Evolutionary conservation across 2,329 filamentous ascomycete genomes (phyloP), one percentile per base, ranked within the genome.

Genomic region (Colletotrichum agaves): DNA sequence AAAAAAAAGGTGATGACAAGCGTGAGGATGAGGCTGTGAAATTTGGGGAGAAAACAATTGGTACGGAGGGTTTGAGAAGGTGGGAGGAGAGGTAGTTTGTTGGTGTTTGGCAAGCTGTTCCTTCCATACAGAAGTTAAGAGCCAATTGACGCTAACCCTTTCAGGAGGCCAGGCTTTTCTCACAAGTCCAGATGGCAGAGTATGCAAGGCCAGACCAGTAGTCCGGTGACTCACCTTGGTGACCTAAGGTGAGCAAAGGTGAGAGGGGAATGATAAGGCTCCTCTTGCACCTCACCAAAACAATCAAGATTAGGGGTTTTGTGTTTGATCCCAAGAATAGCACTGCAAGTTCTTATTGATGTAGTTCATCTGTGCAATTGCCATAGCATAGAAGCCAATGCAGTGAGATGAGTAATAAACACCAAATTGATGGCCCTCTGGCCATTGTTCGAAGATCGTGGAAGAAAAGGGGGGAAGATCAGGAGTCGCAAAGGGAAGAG

Each of bases 181-280:
- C 10, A 31, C 12, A 53, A n/a, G 35, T 37, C 35, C 12, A 35
- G 27, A 21, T 23, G 13, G 35, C n/a, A 31, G 23, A 50, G 19
- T 23, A 37, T 35, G 15, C 43, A 27, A 46, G 23, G 41, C 31
- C 17, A 61, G 37, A 33, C 53, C 31, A 47, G 33, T 21, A 33
- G 41, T 41, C 33, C 37, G 13, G 5, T 19, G n/a, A 17, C 37
- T 61, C 31, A 39, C 27, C 47, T 21, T 37, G 41, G 61, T 44
- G 15, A 57, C n/a, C 13, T 19, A 19, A 57, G 37, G 19, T 55
- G 15, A 62, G 61, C 33, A 41, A 11, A 46, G 43, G 57, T 61
- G 49, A 61, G 57, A 47, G 17, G 21, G 21, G 11, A 39, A 50
- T 31, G 63, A 41, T 13, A 17, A 31, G 12, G 19, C 55, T 44